A percentile compares a stretch with the other conserved stretches of the same genome.
These are phyloP conservation scores for Alternaria angustiovoidea DNA, from an alignment of 2,329 filamentous ascomycete genomes.

Conservation along the genomic window DNA sequence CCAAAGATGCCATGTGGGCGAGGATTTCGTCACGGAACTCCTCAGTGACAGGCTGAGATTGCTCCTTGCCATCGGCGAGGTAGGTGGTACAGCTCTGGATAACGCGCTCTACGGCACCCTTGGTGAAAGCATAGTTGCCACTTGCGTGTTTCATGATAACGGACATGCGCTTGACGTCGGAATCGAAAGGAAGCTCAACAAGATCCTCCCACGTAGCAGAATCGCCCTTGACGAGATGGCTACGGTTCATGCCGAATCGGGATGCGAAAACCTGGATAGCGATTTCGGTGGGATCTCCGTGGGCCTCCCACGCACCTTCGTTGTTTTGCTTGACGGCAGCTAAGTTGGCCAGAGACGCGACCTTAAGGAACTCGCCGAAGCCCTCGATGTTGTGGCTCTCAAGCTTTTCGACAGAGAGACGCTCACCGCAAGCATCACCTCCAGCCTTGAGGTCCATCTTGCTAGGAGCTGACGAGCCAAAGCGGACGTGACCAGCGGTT, in stretches of 20 bases:
- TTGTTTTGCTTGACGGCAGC: constrained; percentile 59
- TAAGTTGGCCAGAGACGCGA: constrained; percentile 58
- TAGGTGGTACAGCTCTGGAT: constrained; percentile 68
- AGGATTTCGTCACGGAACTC: constrained; percentile 66
- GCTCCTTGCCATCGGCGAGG: constrained; percentile 53
- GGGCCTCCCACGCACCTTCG: constrained; percentile 50
- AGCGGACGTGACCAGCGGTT: constrained; percentile 41
- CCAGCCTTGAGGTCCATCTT: constrained; percentile 38
- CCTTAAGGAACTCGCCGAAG: constrained; percentile 47
- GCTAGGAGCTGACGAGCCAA: constrained; percentile 32
- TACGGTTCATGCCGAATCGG: constrained; percentile 70
- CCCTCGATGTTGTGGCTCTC: constrained; percentile 28
- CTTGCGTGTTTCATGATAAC: constrained; percentile 65
- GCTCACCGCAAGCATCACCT: constrained; percentile 20
- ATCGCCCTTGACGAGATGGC: constrained; percentile 56
- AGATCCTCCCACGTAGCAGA: constrained; percentile 49
- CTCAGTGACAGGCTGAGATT: constrained; percentile 57
- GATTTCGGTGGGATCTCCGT: constrained; percentile 67
- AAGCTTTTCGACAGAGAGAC: constrained; percentile 30
- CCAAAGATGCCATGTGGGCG: constrained; percentile 73
- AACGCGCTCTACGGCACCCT: constrained; percentile 75
- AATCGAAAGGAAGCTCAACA: constrained; percentile 77
- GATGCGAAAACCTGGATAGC: constrained; percentile 78
- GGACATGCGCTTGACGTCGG: constrained; percentile 78
- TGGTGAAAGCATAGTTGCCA: constrained; percentile 61